phyloP scores from a whole-genome alignment of 2,329 filamentous ascomycete genomes.

The Verticillium zaregamsianum region DNA sequence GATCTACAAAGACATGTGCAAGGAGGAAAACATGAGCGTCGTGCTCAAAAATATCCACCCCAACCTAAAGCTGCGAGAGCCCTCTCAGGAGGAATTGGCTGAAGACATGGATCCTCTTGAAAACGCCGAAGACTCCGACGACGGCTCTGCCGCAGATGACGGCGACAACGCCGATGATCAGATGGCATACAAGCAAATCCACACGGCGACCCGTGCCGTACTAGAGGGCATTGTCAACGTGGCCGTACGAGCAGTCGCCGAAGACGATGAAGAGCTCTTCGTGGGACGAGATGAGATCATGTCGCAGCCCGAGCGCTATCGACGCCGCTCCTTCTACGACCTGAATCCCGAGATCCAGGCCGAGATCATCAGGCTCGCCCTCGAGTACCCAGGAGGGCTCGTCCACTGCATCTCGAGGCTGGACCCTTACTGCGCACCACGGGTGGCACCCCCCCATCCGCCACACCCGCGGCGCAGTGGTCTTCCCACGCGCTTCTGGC shows the following conservation, averaged over 20 bases:
- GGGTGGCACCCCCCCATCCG: neutral
- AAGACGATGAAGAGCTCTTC: slow-evolving; percentile 2
- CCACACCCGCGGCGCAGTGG: neutral
- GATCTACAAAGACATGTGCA: slow-evolving; percentile 21
- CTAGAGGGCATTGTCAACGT: neutral
- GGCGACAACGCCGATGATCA: neutral
- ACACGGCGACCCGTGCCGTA: neutral
- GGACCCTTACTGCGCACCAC: slow-evolving; percentile 21
- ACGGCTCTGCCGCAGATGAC: too few relatives aligned
- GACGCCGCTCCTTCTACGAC: slow-evolving; percentile 7
- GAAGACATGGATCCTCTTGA: neutral
- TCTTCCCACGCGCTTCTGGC: slow-evolving; percentile 1
- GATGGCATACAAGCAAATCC: neutral
- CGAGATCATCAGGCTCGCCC: slow-evolving; percentile 29
- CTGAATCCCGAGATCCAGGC: slow-evolving; percentile 18
- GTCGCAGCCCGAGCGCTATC: neutral
- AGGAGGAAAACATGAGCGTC: slow-evolving; percentile 29
- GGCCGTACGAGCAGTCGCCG: too few relatives aligned
- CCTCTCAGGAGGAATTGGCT: neutral
- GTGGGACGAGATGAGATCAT: neutral
- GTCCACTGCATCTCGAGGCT: slow-evolving; percentile 43
- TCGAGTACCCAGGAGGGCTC: slow-evolving; percentile 27
- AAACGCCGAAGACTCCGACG: neutral
- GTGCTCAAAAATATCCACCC: slow-evolving; percentile 19
- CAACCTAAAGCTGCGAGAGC: slow-evolving; percentile 16